Base-by-base conservation (phyloP, 2,329 filamentous ascomycete species). In the Periconia sp. region DNA sequence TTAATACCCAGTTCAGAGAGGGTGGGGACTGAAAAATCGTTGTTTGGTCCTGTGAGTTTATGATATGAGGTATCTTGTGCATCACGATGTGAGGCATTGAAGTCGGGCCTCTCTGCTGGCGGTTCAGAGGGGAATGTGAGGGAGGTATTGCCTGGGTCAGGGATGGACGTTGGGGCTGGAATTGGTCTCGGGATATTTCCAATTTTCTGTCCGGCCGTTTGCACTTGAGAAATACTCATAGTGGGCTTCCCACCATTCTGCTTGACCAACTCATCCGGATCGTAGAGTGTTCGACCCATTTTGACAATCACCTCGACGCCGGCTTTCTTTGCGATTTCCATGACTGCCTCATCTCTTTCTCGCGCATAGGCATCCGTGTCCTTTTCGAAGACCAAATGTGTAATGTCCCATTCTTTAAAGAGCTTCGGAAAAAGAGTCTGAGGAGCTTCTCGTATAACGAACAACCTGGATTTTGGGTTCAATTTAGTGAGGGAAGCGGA, bases 301-400 rank as follows among this genome's bases (percentile, higher is more conserved):
- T 77, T 80, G 11, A 82, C 74, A n/a, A 92, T 76, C 18, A 92
- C 86, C 63, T 88, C 68, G 1, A 92, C 85, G 1, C 88, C 88
- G 0, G 86, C 85, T 44, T 83, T 74, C 59, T 81, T 76, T 5
- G 88, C 88, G n/a, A 86, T 72, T 15, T 79, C 71, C 33, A 79
- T 72, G 11, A 92, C 80, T 17, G 76, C 74, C 1, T 77, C 78
- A 70, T 92, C 89, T 47, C 89, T 75, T 41, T 85, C 81, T 15
- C 82, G 79, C 5, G 79, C 88, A 72, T 92, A 92, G 0, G 86
- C 79, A 75, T 92, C 89, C 0, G 88, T 90, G 62, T 92, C 89
- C 64, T 87, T 89, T 68, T 92, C 89, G 62, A 91, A 92, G 0
- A 91, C 88, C 6, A 92, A 73, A 72, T 92, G 89, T 0, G 88